Percentiles rank a stretch among this genome's conserved stretches.
phyloP scores from a whole-genome alignment of 164 flowering plant species.

The Aristolochia contorta region DNA sequence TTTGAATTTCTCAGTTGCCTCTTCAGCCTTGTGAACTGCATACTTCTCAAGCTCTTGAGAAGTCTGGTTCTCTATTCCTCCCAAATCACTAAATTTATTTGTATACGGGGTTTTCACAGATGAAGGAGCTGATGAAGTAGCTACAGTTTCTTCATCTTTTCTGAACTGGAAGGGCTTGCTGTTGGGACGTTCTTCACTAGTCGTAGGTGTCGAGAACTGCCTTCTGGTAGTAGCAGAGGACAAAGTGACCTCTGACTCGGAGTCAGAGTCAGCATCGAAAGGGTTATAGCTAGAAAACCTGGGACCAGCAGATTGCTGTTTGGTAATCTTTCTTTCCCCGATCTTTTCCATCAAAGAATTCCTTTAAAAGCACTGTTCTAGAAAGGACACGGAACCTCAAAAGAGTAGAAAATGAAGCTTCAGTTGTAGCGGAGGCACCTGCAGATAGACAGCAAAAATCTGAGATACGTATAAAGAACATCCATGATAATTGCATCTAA shows the following conservation, averaged over 20 bases:
- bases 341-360: no score
- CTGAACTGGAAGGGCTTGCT: slow-evolving; percentile 25
- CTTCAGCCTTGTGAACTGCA: slow-evolving; percentile 64
- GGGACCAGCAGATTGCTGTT: slow-evolving; percentile 30
- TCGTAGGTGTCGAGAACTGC: not conserved
- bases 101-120: slow-evolving; percentile 37
- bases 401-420: no score
- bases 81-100: slow-evolving; percentile 38
- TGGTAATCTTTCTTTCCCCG: not conserved
- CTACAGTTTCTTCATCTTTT: not conserved
- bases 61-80: slow-evolving; percentile 47
- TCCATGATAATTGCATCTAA: no score
- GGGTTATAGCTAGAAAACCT: slow-evolving; percentile 41
- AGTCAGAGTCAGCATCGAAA: slow-evolving; percentile 45
- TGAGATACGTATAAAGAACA: no score
- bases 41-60: slow-evolving; percentile 66
- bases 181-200: slow-evolving; percentile 3
- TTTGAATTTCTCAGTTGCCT: slow-evolving; percentile 47
- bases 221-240: no score
- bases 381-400: no score
- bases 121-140: slow-evolving; percentile 3
- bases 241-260: slow-evolving; percentile 16
- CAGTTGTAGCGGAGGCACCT: not conserved
- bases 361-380: no score
- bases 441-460: not conserved